Percentiles rank a stretch among this genome's conserved stretches.
These are phyloP conservation scores for Paxillus involutus DNA, from an alignment of 768 basidiomycete genomes.

Conservation along the genomic window DNA sequence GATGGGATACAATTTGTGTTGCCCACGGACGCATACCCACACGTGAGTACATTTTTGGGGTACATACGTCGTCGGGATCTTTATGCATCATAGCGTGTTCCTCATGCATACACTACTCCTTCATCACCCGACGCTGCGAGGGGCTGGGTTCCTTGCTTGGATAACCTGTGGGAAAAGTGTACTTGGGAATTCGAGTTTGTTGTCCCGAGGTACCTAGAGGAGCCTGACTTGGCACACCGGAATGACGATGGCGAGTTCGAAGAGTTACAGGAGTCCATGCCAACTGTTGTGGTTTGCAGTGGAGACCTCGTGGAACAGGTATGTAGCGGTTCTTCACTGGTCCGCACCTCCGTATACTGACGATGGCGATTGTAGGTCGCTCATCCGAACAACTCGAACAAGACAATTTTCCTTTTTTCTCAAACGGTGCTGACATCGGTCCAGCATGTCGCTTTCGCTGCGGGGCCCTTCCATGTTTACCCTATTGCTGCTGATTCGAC, in stretches of 20 bases:
- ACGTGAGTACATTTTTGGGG: conserved; percentile 52
- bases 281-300: conserved; percentile 89
- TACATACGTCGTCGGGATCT: conserved; percentile 4
- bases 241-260: conserved; percentile 42
- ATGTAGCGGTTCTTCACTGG: conserved; percentile 21
- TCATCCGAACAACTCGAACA: conserved; percentile 91
- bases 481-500: conserved; percentile 63
- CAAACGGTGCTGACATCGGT: conserved; percentile 86
- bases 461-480: conserved; percentile 87
- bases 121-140: conserved; percentile 89
- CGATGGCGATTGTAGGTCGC: conserved; percentile 56
- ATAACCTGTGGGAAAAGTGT: conserved; percentile 92
- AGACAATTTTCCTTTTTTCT: conserved; percentile 91
- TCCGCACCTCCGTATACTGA: conserved; percentile 2
- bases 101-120: conserved; percentile 89
- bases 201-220: conserved; percentile 82
- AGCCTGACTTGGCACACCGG: conserved; percentile 35
- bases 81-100: conserved; percentile 64
- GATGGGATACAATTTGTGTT: conserved; percentile 86
- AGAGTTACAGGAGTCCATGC: conserved; percentile 59
- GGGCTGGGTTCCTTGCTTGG: conserved; percentile 98
- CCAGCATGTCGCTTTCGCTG: conserved; percentile 96
- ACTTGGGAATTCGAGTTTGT: conserved; percentile 99
- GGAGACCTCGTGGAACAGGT: conserved; percentile 96
- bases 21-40: conserved; percentile 80